These are phyloP conservation scores for Nectriaceae sp. DNA, from an alignment of 2,329 filamentous ascomycete species.

Conservation along the genomic window DNA sequence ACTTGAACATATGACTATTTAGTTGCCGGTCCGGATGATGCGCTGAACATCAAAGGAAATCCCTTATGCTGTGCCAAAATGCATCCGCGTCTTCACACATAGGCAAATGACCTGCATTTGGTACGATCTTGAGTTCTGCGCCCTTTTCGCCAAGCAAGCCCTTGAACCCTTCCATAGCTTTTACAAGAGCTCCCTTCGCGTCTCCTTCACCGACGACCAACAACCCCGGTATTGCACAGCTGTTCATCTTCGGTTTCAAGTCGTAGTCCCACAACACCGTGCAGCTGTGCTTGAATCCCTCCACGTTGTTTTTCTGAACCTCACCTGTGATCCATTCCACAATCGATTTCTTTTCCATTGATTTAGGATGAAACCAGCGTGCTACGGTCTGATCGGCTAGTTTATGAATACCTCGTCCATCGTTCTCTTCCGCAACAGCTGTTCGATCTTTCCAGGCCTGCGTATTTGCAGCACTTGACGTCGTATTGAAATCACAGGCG, in stretches of 20 bases:
- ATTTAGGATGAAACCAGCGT: slow-evolving; percentile 74
- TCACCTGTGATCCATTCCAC: slow-evolving; percentile 65
- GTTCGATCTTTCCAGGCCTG: slow-evolving; percentile 80
- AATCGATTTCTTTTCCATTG: slow-evolving; percentile 42
- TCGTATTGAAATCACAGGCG: slow-evolving; percentile 77
- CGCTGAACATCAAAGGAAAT: slow-evolving; percentile 53
- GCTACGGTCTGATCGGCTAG: slow-evolving; percentile 72
- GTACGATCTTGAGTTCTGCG: slow-evolving; percentile 64
- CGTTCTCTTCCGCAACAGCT: slow-evolving; percentile 60
- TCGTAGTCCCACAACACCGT: slow-evolving; percentile 74
- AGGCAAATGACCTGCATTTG: slow-evolving; percentile 75
- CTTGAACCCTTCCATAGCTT: slow-evolving; percentile 78
- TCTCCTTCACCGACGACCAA: slow-evolving; percentile 75
- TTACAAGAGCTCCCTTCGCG: slow-evolving; percentile 69
- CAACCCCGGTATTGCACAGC: slow-evolving; percentile 59
- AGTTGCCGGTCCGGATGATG: no score
- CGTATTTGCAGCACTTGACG: slow-evolving; percentile 72
- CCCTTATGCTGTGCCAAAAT: slow-evolving; percentile 65
- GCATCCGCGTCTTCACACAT: slow-evolving; percentile 76
- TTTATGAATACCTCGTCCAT: slow-evolving; percentile 60
- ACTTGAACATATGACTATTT: no score
- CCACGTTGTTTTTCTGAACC: slow-evolving; percentile 68
- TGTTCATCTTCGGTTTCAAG: slow-evolving; percentile 56
- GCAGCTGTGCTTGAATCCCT: slow-evolving; percentile 68
- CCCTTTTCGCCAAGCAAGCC: slow-evolving; percentile 55